phyloP scores from a whole-genome alignment of 345 rosid species.

The Sonneratia caseolaris region DNA sequence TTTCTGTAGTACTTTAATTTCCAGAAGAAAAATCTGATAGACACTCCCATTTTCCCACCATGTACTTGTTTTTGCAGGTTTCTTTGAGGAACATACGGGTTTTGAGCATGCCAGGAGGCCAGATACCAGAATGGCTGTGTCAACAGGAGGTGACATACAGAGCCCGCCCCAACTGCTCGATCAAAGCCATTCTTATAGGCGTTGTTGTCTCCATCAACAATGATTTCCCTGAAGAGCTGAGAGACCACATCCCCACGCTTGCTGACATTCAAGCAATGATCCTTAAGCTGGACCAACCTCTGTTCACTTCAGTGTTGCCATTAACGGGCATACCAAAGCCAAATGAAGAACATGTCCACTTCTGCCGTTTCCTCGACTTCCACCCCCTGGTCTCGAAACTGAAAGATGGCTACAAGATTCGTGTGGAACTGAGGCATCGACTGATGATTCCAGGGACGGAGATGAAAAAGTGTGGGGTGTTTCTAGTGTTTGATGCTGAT shows the following conservation, averaged over 20 bases:
- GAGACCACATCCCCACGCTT: conserved; percentile 24
- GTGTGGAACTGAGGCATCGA: conserved; percentile 17
- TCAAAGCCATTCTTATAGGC: conserved; percentile 39
- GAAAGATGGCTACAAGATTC: conserved; percentile 27
- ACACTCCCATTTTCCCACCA: not conserved
- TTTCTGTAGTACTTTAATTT: not conserved
- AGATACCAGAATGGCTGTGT: conserved; percentile 48
- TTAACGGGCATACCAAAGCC: conserved; percentile 43
- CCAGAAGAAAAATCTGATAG: not conserved
- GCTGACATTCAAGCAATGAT: conserved; percentile 33
- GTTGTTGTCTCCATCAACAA: conserved; percentile 38
- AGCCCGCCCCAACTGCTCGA: conserved; percentile 21
- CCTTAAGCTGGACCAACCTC: conserved; percentile 3
- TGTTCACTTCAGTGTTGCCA: conserved; percentile 10
- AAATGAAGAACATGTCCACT: conserved; percentile 38
- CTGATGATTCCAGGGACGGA: conserved; percentile 19
- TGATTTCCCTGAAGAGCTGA: conserved; percentile 18
- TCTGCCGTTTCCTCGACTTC: conserved; percentile 32
- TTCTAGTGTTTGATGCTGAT: conserved; percentile 29
- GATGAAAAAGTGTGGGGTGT: conserved; percentile 36
- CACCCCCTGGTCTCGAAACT: conserved; percentile 25
- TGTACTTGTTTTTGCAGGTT: conserved; percentile 22
- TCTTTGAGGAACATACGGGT: conserved; percentile 25
- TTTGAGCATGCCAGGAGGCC: conserved; percentile 53
- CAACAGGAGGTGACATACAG: conserved; percentile 24